Conservation (phyloP, 495 filamentous ascomycete genomes). For the Cryomyces minteri region DNA sequence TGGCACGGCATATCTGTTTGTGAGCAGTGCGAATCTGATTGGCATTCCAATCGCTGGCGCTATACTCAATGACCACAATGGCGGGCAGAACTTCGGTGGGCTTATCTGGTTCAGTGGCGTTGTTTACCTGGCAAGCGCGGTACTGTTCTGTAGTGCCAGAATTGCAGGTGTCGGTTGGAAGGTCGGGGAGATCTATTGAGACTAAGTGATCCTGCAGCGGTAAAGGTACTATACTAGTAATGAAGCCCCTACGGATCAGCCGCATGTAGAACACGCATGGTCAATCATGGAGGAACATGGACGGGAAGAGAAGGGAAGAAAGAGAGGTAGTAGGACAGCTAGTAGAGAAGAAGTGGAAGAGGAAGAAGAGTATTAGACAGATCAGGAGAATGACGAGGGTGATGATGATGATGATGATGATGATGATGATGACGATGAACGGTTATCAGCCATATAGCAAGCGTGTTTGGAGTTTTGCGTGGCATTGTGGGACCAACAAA, state of each 20-base stretch:
- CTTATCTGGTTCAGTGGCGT: background rate
- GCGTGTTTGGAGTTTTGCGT: constrained; percentile 2
- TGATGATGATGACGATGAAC: background rate
- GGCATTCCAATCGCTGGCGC: constrained; percentile 5
- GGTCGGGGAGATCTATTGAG: background rate
- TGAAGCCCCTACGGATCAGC: no score
- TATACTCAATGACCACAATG: background rate
- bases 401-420: background rate
- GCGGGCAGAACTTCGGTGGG: background rate
- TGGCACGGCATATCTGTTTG: constrained; percentile 2
- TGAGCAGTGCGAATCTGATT: constrained; percentile 2
- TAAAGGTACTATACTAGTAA: no score
- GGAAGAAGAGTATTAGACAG: background rate
- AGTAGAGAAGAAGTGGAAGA: background rate
- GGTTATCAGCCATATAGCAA: constrained; percentile 1
- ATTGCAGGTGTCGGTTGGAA: background rate
- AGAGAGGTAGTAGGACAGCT: no score
- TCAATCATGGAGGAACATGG: no score
- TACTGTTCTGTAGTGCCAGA: background rate
- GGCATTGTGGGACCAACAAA: constrained; percentile 2
- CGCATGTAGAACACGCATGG: no score
- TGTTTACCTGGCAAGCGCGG: background rate
- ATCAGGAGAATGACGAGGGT: background rate
- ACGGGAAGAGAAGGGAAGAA: background rate
- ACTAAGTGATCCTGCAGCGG: no score